Evolutionary conservation across 352 stramenopile species (phyloP), one percentile per base, ranked within the genome.

Genomic region (Globisporangium acanthophoron): DNA sequence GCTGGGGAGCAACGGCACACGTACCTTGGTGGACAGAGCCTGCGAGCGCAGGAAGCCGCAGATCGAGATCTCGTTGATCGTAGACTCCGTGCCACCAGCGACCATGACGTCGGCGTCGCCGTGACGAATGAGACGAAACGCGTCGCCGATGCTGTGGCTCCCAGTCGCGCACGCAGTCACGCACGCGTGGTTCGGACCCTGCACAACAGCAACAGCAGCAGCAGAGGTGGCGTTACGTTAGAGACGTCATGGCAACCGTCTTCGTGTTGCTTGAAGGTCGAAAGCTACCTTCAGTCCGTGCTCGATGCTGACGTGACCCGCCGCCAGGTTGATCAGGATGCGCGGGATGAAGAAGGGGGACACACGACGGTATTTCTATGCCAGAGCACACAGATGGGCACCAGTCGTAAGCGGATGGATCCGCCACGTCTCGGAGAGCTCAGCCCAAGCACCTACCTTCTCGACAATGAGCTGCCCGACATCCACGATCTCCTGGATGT

Each of bases 141-240:
- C 97, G 63, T 99, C 97, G 8, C 95, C 95, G 58, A 99, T 98
- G 46, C 92, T 93, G 71, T 99, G 94, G 44, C 87, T 94, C n/a
- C 96, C 96, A 31, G 96, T 98, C 16, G 97, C 96, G 64, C 97
- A 99, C 0, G 97, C 97, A 16, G 95, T 99, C 33, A 97, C 90
- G 56, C 97, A 92, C 54, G 94, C 95, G 70, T 98, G 98, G 64
- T 98, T 99, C 5, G 97, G 97, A 40, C 97, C 97, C 78, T 94
- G 43, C 35, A 13, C 11, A 7, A 20, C n/a, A 15, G 20, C 6
- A 1, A 18, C 12, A 27, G 6, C 9, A 35, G 18, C 16, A 33
- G 24, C 24, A 43, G 39, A 18, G 44, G 24, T 15, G 9, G 21
- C 41, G 51, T 15, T 24, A 62, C 31, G 3, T 53, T 21, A 33